These are phyloP conservation scores for Trypanosoma congolense DNA, from an alignment of 208 protist genomes.

Conservation along the genomic window DNA sequence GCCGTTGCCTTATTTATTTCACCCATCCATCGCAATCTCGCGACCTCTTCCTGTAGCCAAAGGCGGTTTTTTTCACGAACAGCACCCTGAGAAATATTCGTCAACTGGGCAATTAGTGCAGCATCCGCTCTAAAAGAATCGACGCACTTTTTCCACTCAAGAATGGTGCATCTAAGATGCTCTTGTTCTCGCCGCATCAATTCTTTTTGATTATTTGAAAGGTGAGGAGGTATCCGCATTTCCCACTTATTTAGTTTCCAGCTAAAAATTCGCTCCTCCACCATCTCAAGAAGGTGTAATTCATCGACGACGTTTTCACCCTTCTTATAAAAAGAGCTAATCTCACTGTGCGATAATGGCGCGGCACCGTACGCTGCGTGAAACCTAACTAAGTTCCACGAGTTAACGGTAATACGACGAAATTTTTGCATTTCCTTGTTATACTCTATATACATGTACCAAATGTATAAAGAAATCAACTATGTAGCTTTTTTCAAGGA, in stretches of 20 bases:
- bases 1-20: conserved; percentile 78
- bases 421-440: conserved; percentile 9
- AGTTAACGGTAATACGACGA: not conserved
- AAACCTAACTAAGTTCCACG: conserved; percentile 17
- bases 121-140: conserved; percentile 45
- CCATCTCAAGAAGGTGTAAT: conserved; percentile 44
- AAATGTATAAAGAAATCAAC: too few relatives aligned
- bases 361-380: conserved; percentile 51
- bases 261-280: conserved; percentile 42
- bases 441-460: conserved; percentile 9
- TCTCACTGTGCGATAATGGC: conserved; percentile 42
- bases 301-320: conserved; percentile 13
- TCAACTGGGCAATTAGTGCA: conserved; percentile 33
- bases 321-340: conserved; percentile 24
- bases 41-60: conserved; percentile 74
- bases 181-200: conserved; percentile 56
- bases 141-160: conserved; percentile 37
- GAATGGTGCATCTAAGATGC: conserved; percentile 50
- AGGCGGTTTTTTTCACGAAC: conserved; percentile 56
- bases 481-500: too few relatives aligned
- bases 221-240: conserved; percentile 61
- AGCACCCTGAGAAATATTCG: conserved; percentile 33
- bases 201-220: conserved; percentile 43
- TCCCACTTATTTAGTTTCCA: conserved; percentile 88
- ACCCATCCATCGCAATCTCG: conserved; percentile 77